phyloP scores from a whole-genome alignment of 2,329 filamentous ascomycete species.

The Penicillium sp. region DNA sequence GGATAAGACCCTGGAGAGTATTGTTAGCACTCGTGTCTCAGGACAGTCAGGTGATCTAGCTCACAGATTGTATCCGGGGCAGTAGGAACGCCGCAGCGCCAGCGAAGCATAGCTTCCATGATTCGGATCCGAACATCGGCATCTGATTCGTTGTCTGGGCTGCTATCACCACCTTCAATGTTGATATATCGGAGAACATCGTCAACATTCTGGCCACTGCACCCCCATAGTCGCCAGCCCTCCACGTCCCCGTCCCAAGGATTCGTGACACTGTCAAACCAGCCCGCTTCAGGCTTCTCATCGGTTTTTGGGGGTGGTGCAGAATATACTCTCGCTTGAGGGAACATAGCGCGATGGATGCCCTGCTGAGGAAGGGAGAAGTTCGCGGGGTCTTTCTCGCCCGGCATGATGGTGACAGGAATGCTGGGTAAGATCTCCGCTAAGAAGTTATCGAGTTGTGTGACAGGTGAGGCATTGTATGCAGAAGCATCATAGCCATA shows the following conservation, averaged over 20 bases:
- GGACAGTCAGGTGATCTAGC: constrained; percentile 35
- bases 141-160: constrained; percentile 25
- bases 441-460: constrained; percentile 80
- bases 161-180: constrained; percentile 33
- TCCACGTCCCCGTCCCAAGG: constrained; percentile 90
- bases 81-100: constrained; percentile 87
- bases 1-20: constrained; percentile 76
- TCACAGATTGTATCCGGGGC: constrained; percentile 92
- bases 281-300: constrained; percentile 55
- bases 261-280: constrained; percentile 89
- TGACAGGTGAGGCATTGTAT: constrained; percentile 84
- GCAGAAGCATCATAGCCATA: constrained; percentile 89
- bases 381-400: constrained; percentile 81
- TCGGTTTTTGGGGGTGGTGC: constrained; percentile 37
- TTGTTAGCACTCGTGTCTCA: constrained; percentile 12
- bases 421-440: constrained; percentile 77
- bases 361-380: constrained; percentile 87
- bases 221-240: constrained; percentile 83
- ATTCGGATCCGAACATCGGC: constrained; percentile 75
- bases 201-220: constrained; percentile 87
- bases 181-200: constrained; percentile 91
- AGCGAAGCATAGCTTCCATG: constrained; percentile 92
- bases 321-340: constrained; percentile 67
- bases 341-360: constrained; percentile 90
- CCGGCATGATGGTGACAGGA: constrained; percentile 85